Conservation (phyloP, 2,329 filamentous ascomycete genomes). For the Ambrosiella cleistominuta region DNA sequence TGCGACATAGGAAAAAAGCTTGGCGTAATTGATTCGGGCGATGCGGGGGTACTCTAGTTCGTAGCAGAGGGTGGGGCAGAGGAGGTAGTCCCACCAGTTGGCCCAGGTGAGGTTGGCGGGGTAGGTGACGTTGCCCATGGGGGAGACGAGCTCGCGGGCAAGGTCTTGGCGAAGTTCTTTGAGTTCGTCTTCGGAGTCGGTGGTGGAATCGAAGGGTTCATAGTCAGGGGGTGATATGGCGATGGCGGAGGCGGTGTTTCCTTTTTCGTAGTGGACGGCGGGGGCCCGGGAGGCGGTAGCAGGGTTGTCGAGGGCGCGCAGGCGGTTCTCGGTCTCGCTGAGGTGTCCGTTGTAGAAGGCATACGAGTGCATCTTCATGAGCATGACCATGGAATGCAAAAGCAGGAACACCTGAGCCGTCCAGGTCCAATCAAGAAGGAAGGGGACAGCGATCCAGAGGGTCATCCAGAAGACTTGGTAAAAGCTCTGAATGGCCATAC, state of each 20-base stretch:
- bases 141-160: conserved; percentile 78
- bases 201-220: conserved; percentile 18
- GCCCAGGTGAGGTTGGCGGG: conserved; percentile 66
- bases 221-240: conserved; percentile 8
- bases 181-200: conserved; percentile 32
- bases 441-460: conserved; percentile 73
- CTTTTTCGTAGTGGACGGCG: conserved; percentile 55
- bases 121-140: conserved; percentile 77
- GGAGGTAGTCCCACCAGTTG: conserved; percentile 75
- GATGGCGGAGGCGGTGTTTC: conserved; percentile 23
- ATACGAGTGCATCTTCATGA: conserved; percentile 99
- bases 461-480: conserved; percentile 65
- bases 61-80: conserved; percentile 93
- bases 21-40: conserved; percentile 54
- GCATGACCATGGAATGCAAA: conserved; percentile 71
- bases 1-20: conserved; percentile 67
- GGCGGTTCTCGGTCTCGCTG: conserved; percentile 65
- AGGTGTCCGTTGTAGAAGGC: conserved; percentile 96
- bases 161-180: conserved; percentile 65
- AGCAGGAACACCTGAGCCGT: conserved; percentile 91
- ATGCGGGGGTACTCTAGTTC: conserved; percentile 90
- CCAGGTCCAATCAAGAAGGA: conserved; percentile 82
- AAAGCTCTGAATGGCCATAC: conserved; percentile 67
- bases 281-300: conserved; percentile 44
- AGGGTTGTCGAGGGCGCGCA: conserved; percentile 64